Evolutionary conservation across 2,329 filamentous ascomycete species (phyloP).

Genomic region (Colletotrichum trifolii): DNA sequence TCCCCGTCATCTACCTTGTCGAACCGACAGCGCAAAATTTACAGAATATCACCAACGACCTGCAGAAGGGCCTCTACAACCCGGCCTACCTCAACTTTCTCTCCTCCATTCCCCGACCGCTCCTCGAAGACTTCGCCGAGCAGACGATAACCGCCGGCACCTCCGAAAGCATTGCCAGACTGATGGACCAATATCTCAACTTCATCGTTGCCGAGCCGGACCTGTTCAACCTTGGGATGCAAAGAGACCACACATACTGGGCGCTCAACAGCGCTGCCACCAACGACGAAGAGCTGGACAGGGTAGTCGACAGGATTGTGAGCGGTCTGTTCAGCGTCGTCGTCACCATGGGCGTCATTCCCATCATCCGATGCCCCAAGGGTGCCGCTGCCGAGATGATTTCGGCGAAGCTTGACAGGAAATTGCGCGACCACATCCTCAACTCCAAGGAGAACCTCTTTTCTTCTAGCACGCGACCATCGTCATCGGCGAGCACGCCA

Average conservation of each 20-base stretch:
- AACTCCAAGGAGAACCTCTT: conserved; percentile 99
- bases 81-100: conserved; percentile 98
- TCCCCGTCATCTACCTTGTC: conserved; percentile 95
- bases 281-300: conserved; percentile 88
- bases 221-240: conserved; percentile 92
- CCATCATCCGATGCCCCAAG: conserved; percentile 94
- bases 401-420: conserved; percentile 91
- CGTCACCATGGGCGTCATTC: conserved; percentile 98
- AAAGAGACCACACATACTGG: conserved; percentile 85
- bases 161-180: conserved; percentile 88
- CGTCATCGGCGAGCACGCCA: conserved; percentile 68
- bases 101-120: conserved; percentile 87
- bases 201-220: conserved; percentile 97
- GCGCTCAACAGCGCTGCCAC: conserved; percentile 95
- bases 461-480: conserved; percentile 70
- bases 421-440: conserved; percentile 93
- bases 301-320: conserved; percentile 89
- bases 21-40: conserved; percentile 88
- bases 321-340: conserved; percentile 97
- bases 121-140: conserved; percentile 94
- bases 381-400: conserved; percentile 95
- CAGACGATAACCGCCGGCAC: conserved; percentile 87
- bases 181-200: conserved; percentile 97
- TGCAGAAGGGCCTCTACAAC: conserved; percentile 88
- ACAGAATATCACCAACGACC: conserved; percentile 83